These are phyloP conservation scores for Beauveria medogensis DNA, from an alignment of 2,329 filamentous ascomycete genomes.

Conservation along the genomic window DNA sequence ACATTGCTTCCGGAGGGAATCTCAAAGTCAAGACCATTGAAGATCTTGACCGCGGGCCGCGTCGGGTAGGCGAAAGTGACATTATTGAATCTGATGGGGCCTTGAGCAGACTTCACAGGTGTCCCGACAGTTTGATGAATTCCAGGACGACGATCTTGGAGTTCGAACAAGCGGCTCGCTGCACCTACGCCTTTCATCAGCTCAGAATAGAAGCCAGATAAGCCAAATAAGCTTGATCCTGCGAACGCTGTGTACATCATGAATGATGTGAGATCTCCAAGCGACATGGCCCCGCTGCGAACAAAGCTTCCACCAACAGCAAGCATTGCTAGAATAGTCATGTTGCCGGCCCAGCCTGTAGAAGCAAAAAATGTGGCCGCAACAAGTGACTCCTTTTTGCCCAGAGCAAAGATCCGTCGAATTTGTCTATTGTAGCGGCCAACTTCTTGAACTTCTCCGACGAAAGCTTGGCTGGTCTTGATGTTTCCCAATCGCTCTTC, in stretches of 20 bases:
- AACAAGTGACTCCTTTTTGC: constrained; percentile 77
- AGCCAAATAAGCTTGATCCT: constrained; percentile 79
- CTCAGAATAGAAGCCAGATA: constrained; percentile 95
- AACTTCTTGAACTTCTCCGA: constrained; percentile 85
- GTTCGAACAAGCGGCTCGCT: constrained; percentile 89
- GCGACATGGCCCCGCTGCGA: constrained; percentile 72
- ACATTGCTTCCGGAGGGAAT: constrained; percentile 93
- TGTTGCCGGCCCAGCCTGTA: constrained; percentile 88
- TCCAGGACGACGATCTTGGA: constrained; percentile 80
- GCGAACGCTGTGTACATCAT: constrained; percentile 95
- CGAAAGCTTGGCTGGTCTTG: constrained; percentile 92
- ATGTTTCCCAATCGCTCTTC: constrained; percentile 97
- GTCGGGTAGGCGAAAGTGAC: constrained; percentile 91
- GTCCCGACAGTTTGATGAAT: constrained; percentile 80
- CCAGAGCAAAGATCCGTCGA: constrained; percentile 82
- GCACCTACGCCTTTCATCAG: constrained; percentile 98
- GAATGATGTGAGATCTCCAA: constrained; percentile 91
- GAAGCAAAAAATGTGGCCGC: constrained; percentile 83
- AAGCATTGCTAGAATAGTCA: constrained; percentile 87
- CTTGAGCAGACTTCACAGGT: constrained; percentile 75
- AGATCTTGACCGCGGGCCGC: constrained; percentile 82
- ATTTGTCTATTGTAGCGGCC: constrained; percentile 87
- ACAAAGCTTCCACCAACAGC: constrained; percentile 90
- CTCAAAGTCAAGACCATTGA: constrained; percentile 79
- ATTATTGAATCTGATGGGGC: constrained; percentile 78